These are phyloP conservation scores for Salvia splendens DNA, from an alignment of 257 asterid genomes.

Conservation along the genomic window DNA sequence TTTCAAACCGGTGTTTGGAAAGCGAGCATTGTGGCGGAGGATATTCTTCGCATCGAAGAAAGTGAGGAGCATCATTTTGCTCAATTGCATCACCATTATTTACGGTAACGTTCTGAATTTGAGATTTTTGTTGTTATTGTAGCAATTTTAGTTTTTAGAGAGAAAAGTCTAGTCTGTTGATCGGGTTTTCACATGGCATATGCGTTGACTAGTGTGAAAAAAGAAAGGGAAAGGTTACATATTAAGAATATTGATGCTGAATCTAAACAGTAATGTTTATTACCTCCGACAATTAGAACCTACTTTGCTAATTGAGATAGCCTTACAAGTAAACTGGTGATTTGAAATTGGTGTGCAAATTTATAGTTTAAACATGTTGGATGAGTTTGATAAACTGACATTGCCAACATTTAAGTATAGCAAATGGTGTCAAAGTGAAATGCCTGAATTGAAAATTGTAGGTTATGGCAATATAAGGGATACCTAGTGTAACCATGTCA, in stretches of 20 bases:
- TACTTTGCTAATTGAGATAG: neutral
- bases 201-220: neutral
- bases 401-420: neutral
- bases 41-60: conserved; percentile 50
- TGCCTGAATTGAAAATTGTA: conserved; percentile 18
- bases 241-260: neutral
- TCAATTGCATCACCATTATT: conserved; percentile 60
- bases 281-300: too few relatives aligned
- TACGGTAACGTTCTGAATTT: conserved; percentile 51
- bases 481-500: conserved; percentile 7
- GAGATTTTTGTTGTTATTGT: neutral
- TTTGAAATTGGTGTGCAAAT: too few relatives aligned
- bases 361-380: too few relatives aligned
- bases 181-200: neutral
- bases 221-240: neutral
- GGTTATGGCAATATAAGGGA: neutral
- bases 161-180: neutral
- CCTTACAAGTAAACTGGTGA: neutral
- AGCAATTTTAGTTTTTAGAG: too few relatives aligned
- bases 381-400: neutral
- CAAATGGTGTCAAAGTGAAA: conserved; percentile 9
- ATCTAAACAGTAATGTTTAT: neutral
- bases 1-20: conserved; percentile 45
- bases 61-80: conserved; percentile 67
- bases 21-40: conserved; percentile 56